A percentile compares a stretch with the other conserved stretches of the same genome.
These are phyloP conservation scores for Boletus pseudo-olivaceus DNA, from an alignment of 768 basidiomycete genomes.

Conservation along the genomic window DNA sequence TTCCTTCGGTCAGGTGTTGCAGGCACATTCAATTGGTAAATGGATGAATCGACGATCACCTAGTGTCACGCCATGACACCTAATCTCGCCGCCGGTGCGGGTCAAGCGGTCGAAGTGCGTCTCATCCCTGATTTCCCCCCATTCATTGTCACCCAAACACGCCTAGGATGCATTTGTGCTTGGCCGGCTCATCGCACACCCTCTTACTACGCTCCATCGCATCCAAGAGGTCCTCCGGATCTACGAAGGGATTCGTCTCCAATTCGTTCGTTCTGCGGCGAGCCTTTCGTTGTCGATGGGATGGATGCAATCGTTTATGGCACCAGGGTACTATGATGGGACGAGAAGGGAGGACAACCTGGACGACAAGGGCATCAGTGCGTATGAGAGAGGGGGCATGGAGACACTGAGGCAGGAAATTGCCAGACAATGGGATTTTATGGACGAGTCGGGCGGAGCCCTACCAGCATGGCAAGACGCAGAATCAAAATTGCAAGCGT, in stretches of 20 bases:
- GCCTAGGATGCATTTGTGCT: conserved; percentile 20
- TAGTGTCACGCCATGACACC: conserved; percentile 27
- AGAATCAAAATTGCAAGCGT: conserved; percentile 5
- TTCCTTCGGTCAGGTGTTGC: background rate
- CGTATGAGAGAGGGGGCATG: conserved; percentile 18
- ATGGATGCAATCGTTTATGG: conserved; percentile 17
- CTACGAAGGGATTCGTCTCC: conserved; percentile 15
- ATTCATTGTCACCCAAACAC: background rate
- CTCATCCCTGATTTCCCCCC: background rate
- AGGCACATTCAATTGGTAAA: background rate
- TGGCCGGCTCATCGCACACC: conserved; percentile 23
- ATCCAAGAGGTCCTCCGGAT: conserved; percentile 4
- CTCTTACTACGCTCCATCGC: conserved; percentile 6
- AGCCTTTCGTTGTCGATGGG: conserved; percentile 16
- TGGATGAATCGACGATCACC: background rate
- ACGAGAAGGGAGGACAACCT: conserved; percentile 2
- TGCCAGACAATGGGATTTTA: conserved; percentile 9
- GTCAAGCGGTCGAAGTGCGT: conserved; percentile 24
- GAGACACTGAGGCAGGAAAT: conserved; percentile 13
- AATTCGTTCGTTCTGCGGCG: conserved; percentile 12
- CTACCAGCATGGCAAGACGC: conserved; percentile 18
- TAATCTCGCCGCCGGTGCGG: conserved; percentile 22
- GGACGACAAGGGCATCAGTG: conserved; percentile 8
- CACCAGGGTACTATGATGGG: conserved; percentile 23
- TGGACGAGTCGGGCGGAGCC: conserved; percentile 3